These are phyloP conservation scores for Hygrocybe punicea DNA, from an alignment of 768 basidiomycete genomes.

Conservation along the genomic window DNA sequence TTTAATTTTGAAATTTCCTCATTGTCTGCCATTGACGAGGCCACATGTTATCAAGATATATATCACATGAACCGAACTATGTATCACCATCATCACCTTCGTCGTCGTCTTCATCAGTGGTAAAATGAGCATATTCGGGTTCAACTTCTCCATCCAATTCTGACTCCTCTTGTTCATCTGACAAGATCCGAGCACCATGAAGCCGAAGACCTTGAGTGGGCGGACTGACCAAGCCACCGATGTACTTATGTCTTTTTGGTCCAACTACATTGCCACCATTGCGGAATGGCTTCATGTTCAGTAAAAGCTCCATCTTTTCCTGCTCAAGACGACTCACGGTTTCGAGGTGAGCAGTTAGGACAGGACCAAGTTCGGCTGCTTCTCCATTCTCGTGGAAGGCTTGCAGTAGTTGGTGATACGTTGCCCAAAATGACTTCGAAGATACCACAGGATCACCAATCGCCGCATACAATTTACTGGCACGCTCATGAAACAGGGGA, in stretches of 20 bases:
- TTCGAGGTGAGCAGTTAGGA: background rate
- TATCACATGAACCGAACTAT: too few relatives aligned
- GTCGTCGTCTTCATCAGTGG: background rate
- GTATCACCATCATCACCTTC: background rate
- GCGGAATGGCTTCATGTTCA: background rate
- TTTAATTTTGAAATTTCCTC: too few relatives aligned
- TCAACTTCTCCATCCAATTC: background rate
- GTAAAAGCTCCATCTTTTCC: background rate
- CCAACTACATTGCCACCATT: background rate
- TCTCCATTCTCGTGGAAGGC: background rate
- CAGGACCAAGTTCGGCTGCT: too few relatives aligned
- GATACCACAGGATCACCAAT: too few relatives aligned
- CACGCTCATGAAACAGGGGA: background rate
- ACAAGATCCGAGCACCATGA: too few relatives aligned
- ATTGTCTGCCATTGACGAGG: too few relatives aligned
- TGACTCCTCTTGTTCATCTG: background rate
- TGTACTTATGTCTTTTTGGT: background rate
- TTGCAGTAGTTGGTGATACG: background rate
- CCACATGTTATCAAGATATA: too few relatives aligned
- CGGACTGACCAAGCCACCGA: background rate
- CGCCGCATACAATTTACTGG: too few relatives aligned
- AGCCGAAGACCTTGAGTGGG: too few relatives aligned
- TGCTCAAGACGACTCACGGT: background rate
- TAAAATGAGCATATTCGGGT: conserved; percentile 3
- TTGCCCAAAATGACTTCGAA: too few relatives aligned